Evolutionary conservation across 225 moss, liverwort and hornwort genomes (phyloP), one percentile per base, ranked within the genome.

Genomic region (Bryoerythrophyllum caledonicum): DNA sequence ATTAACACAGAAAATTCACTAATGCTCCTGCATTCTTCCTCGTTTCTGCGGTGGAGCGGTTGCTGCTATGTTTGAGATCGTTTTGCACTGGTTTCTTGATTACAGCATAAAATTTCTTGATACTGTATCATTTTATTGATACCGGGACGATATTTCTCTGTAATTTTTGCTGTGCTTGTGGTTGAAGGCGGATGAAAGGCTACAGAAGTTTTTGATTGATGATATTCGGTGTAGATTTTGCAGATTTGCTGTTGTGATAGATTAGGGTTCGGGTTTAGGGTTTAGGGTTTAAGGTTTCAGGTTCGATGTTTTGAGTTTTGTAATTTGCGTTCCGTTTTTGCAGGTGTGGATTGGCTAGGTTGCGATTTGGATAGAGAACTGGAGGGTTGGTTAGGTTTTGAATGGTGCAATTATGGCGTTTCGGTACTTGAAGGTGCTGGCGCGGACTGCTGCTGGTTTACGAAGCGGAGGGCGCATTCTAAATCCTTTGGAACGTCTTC

Each of bases 361-460:
- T 4, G 19, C 60, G 40, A 32, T 58, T 57, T 4, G 23, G 24
- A 24, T 52, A 26, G 60, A 8, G 3, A 14, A 27, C 8, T 52
- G 32, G 64, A 74, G 65, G 59, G 61, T n/a, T n/a, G n/a, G n/a
- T n/a, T 79, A 37, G 67, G n/a, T 8, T 46, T 62, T 73, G 59
- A 68, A 76, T 83, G 74, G 64, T 69, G 74, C 70, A 49, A 51
- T 12, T 2, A 78, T 79, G 84, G 73, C 80, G 60, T 72, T 74
- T 25, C 81, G 81, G 75, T 66, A 11, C 61, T 62, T 67, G 81
- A 75, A 75, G 51, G 23, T 67, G 21, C 34, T 81, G 40, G 71
- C 48, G 6, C 75, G 75, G 58, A 76, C 21, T 72, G 73, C 76
- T 1, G 63, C 68, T 34, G 41, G 49, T 65, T 54, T 53, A 37